A percentile compares a stretch with the other conserved stretches of the same genome.
phyloP scores from a whole-genome alignment of 2,329 filamentous ascomycete species.

The Calonectria fujianensis region DNA sequence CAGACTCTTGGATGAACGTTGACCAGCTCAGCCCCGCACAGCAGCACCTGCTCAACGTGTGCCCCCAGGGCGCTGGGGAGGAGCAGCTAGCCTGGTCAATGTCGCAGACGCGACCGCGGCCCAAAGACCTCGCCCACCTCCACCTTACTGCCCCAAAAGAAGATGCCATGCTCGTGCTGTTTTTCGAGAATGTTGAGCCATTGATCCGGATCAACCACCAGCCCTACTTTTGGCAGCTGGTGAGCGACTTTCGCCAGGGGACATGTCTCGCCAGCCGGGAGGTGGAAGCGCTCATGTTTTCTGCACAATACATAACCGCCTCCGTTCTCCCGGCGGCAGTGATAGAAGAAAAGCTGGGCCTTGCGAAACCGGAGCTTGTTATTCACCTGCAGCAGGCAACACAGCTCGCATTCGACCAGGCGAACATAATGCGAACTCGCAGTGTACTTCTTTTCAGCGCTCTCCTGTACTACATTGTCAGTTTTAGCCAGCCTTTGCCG shows the following conservation, averaged over 20 bases:
- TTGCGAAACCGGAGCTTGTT: slow-evolving; percentile 32
- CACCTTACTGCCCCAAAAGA: slow-evolving; percentile 41
- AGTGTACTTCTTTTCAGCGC: slow-evolving; percentile 43
- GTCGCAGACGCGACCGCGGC: slow-evolving; percentile 16
- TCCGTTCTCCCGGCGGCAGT: slow-evolving; percentile 37
- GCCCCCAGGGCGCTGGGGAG: slow-evolving; percentile 24
- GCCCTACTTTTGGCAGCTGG: slow-evolving; percentile 43
- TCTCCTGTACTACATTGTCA: slow-evolving; percentile 45
- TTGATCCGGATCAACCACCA: slow-evolving; percentile 44
- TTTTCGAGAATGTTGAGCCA: slow-evolving; percentile 44
- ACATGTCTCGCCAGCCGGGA: slow-evolving; percentile 33
- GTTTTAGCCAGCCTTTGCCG: slow-evolving; percentile 2
- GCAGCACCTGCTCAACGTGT: slow-evolving; percentile 39
- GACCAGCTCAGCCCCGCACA: slow-evolving; percentile 40
- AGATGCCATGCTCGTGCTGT: slow-evolving; percentile 38
- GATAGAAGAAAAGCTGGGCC: slow-evolving; percentile 37
- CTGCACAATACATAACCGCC: slow-evolving; percentile 41
- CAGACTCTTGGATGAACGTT: slow-evolving; percentile 42
- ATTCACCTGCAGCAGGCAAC: slow-evolving; percentile 42
- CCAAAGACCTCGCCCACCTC: slow-evolving; percentile 38
- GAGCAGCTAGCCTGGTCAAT: slow-evolving; percentile 34
- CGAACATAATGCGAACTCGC: slow-evolving; percentile 45
- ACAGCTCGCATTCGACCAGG: slow-evolving; percentile 41
- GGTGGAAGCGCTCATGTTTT: slow-evolving; percentile 45
- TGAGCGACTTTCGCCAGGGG: slow-evolving; percentile 40